Base-by-base conservation (phyloP, 345 rosid genomes). In the Bretschneidera sinensis region DNA sequence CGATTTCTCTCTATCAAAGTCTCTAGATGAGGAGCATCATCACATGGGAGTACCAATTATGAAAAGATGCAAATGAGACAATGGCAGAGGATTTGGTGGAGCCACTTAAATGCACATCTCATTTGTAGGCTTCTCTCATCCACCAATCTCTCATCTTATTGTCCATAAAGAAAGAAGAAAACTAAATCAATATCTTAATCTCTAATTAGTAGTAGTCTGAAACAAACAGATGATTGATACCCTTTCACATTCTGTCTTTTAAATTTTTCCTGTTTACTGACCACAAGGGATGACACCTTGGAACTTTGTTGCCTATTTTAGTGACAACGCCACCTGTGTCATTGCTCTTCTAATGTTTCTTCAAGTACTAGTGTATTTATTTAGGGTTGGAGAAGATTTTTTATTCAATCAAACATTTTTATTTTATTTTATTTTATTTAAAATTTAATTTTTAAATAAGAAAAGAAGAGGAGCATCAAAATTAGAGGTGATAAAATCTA, bases 31-130 rank as follows among this genome's bases (percentile, higher is more conserved):
- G 77, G 48, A 60, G 84, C 87, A 85, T 55, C 23, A 57, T 74
- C 91, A 85, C 91, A 82, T 85, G 91, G 88, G 79, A 69, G 74
- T 69, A 55, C 66, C 73, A 70, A 83, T 78, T 69, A 76, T 66
- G 60, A 61, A 61, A 62, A 47, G 76, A 62, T 54, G 75, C 84
- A 71, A 76, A 80, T 75, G 83, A 83, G 82, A 77, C 82, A 81
- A 59, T 66, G 75, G 78, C 79, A 66, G 84, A 62, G 82, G 82
- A 81, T 83, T 79, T 81, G 86, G 82, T 75, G 83, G 81, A 77
- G 81, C 83, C 86, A 71, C 73, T 35, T 76, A 51, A 80, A 76
- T 85, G 79, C 83, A 47, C 70, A 66, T 31, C 67, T 71, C 67
- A 51, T 64, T 72, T 68, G 68, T 62, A 58, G 54, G 33, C 67